Evolutionary conservation across 1,284 basidiomycete species (phyloP).

Genomic region (Erythrobasidium hasegawianum): DNA sequence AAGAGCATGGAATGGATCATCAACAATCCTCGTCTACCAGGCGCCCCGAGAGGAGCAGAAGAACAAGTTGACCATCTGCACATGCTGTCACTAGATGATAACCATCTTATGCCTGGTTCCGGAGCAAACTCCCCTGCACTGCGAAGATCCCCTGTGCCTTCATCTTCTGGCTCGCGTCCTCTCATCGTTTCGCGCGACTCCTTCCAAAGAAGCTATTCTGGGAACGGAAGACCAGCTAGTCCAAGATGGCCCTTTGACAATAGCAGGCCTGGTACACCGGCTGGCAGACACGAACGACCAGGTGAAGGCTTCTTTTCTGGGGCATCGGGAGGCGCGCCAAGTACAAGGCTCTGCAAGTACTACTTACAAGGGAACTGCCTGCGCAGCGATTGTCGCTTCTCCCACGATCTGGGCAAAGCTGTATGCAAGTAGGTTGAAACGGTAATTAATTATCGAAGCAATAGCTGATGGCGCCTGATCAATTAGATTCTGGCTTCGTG

Average conservation of each 20-base stretch:
- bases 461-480: conserved; percentile 53
- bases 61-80: conserved; percentile 41
- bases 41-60: conserved; percentile 48
- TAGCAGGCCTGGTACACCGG: conserved; percentile 42
- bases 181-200: conserved; percentile 43
- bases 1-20: conserved; percentile 87
- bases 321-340: conserved; percentile 33
- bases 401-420: conserved; percentile 50
- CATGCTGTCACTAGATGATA: conserved; percentile 17
- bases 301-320: conserved; percentile 28
- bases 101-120: conserved; percentile 7
- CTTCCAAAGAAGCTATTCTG: conserved; percentile 37
- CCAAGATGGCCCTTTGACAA: conserved; percentile 37
- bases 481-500: conserved; percentile 92
- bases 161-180: conserved; percentile 39
- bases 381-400: conserved; percentile 90
- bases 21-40: conserved; percentile 53
- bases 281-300: conserved; percentile 17
- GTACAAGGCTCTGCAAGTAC: conserved; percentile 74
- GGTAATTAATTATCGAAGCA: not conserved
- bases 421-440: conserved; percentile 59
- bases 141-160: not conserved
- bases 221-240: conserved; percentile 12
- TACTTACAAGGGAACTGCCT: conserved; percentile 95
- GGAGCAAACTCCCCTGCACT: conserved; percentile 4